Evolutionary conservation across 495 filamentous ascomycete species (phyloP).

Genomic region (Aspergillus nanangensis): DNA sequence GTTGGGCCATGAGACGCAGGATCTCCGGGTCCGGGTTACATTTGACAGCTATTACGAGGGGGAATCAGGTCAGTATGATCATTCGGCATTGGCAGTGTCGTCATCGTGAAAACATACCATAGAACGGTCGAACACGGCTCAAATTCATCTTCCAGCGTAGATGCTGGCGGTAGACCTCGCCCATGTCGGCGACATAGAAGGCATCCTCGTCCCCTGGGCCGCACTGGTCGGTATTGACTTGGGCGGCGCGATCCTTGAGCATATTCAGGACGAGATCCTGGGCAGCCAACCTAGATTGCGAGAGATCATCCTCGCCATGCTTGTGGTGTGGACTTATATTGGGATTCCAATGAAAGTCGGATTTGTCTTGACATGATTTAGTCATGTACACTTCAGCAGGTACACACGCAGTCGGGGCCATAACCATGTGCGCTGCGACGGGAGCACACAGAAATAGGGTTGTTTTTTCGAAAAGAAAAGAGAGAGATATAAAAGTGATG

Average conservation of each 20-base stretch:
- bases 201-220: slow-evolving; percentile 90
- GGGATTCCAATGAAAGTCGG: slow-evolving; percentile 25
- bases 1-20: slow-evolving; percentile 74
- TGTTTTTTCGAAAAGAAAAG: slow-evolving; percentile 3
- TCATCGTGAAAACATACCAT: no score
- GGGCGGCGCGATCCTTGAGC: slow-evolving; percentile 74
- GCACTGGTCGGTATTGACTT: slow-evolving; percentile 79
- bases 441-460: slow-evolving; percentile 23
- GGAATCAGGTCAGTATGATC: no score
- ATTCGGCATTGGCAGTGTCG: no score
- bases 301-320: slow-evolving; percentile 38
- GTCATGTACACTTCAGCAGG: slow-evolving; percentile 47
- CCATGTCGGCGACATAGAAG: slow-evolving; percentile 97
- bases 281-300: slow-evolving; percentile 44
- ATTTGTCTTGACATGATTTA: slow-evolving; percentile 25
- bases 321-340: slow-evolving; percentile 23
- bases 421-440: slow-evolving; percentile 47
- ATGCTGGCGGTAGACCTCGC: slow-evolving; percentile 98
- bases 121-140: slow-evolving; percentile 90
- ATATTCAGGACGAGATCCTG: slow-evolving; percentile 69
- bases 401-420: slow-evolving; percentile 68
- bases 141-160: slow-evolving; percentile 96
- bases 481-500: slow-evolving; percentile 15
- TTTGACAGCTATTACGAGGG: slow-evolving; percentile 70
- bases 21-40: slow-evolving; percentile 94